Evolutionary conservation across 2,329 filamentous ascomycete species (phyloP).

Genomic region (Paraconiothyrium brasiliense): DNA sequence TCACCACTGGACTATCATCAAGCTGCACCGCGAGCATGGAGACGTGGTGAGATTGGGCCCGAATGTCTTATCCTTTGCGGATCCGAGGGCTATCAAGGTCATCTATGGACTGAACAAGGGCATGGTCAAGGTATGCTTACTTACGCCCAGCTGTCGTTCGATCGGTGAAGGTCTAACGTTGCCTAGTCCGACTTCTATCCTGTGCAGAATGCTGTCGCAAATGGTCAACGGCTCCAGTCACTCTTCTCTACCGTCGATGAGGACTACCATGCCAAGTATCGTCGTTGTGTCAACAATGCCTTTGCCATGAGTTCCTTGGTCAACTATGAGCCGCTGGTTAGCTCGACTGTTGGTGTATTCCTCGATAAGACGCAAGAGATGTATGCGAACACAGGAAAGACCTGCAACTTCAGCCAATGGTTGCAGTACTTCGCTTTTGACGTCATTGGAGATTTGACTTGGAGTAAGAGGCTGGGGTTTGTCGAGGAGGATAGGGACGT

Average conservation of each 20-base stretch:
- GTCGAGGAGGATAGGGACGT: constrained; percentile 78
- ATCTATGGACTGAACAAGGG: constrained; percentile 88
- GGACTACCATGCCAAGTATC: constrained; percentile 77
- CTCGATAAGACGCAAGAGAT: constrained; percentile 60
- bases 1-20: constrained; percentile 73
- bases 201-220: constrained; percentile 76
- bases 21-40: constrained; percentile 75
- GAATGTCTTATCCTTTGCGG: constrained; percentile 76
- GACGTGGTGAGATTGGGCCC: constrained; percentile 79
- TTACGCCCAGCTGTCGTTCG: not conserved
- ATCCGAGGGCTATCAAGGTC: constrained; percentile 75
- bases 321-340: constrained; percentile 82
- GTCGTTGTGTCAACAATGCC: constrained; percentile 77
- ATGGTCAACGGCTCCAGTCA: constrained; percentile 73
- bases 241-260: constrained; percentile 82
- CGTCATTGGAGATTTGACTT: constrained; percentile 81
- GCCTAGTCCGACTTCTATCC: constrained; percentile 79
- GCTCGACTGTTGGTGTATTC: constrained; percentile 77
- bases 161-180: constrained; percentile 13
- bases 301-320: constrained; percentile 82
- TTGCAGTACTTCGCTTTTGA: constrained; percentile 85
- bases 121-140: constrained; percentile 71
- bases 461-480: constrained; percentile 78
- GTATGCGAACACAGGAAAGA: constrained; percentile 52
- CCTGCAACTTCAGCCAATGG: constrained; percentile 75